These are phyloP conservation scores for Scutellaria galericulata DNA, from an alignment of 257 asterid genomes.

Conservation along the genomic window DNA sequence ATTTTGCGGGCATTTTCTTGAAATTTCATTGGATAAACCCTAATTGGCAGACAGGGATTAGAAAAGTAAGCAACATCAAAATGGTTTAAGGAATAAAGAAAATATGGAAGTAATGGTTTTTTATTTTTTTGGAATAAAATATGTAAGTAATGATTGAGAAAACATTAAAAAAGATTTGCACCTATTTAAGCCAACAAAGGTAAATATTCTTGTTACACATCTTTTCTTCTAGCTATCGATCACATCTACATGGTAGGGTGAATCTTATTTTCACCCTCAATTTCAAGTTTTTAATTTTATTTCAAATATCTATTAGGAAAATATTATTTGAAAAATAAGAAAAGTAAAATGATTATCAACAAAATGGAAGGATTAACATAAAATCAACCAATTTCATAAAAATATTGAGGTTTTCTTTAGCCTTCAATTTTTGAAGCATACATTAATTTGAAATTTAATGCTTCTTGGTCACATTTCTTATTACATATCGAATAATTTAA, in stretches of 20 bases:
- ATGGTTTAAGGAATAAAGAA: no score
- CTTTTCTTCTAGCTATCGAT: background rate
- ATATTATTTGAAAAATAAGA: no score
- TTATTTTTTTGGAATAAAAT: background rate
- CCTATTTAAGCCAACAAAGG: slow-evolving; percentile 43
- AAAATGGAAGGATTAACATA: no score
- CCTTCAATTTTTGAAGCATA: no score
- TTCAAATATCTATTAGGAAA: no score
- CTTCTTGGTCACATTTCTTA: background rate
- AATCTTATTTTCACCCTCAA: background rate
- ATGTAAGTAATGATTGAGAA: slow-evolving; percentile 35
- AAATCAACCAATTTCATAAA: no score
- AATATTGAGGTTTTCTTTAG: no score
- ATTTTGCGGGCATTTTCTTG: slow-evolving; percentile 5
- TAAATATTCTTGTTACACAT: slow-evolving; percentile 5
- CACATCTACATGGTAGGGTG: background rate
- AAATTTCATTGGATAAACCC: slow-evolving; percentile 38
- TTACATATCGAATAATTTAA: background rate
- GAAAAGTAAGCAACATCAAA: no score
- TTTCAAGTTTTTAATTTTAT: background rate
- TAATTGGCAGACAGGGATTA: slow-evolving; percentile 38
- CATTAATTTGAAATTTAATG: no score
- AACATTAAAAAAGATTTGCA: slow-evolving; percentile 35
- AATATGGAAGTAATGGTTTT: no score
- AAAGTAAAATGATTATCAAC: no score